Base-by-base conservation (phyloP, 495 filamentous ascomycete species). In the Neurospora intermedia region DNA sequence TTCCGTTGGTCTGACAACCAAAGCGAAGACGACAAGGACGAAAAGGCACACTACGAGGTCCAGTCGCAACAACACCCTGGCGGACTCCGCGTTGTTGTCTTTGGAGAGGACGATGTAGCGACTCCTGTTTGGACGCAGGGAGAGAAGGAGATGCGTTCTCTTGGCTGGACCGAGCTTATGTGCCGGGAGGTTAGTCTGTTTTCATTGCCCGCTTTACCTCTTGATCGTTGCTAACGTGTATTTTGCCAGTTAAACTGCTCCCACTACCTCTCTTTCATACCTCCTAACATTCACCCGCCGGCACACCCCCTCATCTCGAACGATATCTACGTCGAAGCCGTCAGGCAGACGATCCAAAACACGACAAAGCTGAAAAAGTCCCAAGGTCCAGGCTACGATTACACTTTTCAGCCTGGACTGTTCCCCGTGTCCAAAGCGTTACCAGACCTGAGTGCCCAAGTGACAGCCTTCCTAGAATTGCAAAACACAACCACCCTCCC, bases 381-480 rank as follows among this genome's bases (percentile, higher is more conserved):
- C 7, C 42, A 79, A 16, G 76, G 73, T 11, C 82, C 78, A 0
- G 73, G 77, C 9, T 71, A 77, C 41, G 76, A 83, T 69, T 83
- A 84, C 71, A 81, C 76, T 20, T 84, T 84, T 73, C 76, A 82
- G 6, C 42, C 78, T 1, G 70, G 79, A 10, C 77, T 78, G 27
- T 85, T 83, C 62, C 76, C 79, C 18, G 72, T 76, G 0, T 73
- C 76, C 9, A 40, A 35, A 23, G 27, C 69, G 31, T 73, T 83
- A 20, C 80, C 80, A 16, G 85, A 86, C 66, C 75, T 87, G 2
- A 72, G 76, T n/a, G 70, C 76, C 6, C 85, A 87, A 73, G 72
- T 86, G 13, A 70, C 82, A 16, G 69, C 73, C 6, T 87, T 84
- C 71, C 77, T 86, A 46, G 46, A 79, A 11, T 73, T 74, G 2